Base-by-base conservation (phyloP, 345 rosid genomes). In the Nasturtium officinale region DNA sequence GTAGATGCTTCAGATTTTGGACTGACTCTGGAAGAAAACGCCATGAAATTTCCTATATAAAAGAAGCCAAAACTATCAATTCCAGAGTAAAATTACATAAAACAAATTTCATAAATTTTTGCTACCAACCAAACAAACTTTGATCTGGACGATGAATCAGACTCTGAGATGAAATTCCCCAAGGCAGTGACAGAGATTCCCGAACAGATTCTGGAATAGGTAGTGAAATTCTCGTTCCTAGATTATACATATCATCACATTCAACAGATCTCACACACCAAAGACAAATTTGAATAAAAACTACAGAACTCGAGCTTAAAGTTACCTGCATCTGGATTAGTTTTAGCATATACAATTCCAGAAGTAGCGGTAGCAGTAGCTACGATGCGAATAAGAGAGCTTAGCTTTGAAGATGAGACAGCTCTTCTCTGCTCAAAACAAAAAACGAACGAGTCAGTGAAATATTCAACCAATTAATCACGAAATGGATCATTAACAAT, bases 361-460 rank as follows among this genome's bases (percentile, higher is more conserved):
- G 90, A 81, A 23, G 88, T 83, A 32, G 35, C 9, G 2, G 85
- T 74, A 12, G 86, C 87, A 32, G 71, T 47, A 28, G 92, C 79
- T 0, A 73, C 50, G 30, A 77, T 61, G 29, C 85, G 89, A 28
- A 81, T 2, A 55, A 86, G 65, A 46, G 80, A 67, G 50, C 37
- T 74, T 63, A 75, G 61, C 33, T 69, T 40, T 8, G 72, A 58
- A 53, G 58, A 80, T 29, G 58, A 25, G 11, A 75, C 61, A 45
- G 67, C 46, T 51, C 79, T 90, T 71, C 77, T 82, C 96, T 89
- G 72, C 82, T 9, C 38, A 46, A 46, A 23, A 21, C 1, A 23
- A 23, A 23, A 23, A 17, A 57, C 0, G 5, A 15, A 35, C 3
- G 9, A 48, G 6, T 40, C 35, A 30, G 21, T 40, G 13, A 20